Percentiles rank a stretch among this genome's conserved stretches.
phyloP scores from a whole-genome alignment of 257 asterid species.

The Petunia secreta region DNA sequence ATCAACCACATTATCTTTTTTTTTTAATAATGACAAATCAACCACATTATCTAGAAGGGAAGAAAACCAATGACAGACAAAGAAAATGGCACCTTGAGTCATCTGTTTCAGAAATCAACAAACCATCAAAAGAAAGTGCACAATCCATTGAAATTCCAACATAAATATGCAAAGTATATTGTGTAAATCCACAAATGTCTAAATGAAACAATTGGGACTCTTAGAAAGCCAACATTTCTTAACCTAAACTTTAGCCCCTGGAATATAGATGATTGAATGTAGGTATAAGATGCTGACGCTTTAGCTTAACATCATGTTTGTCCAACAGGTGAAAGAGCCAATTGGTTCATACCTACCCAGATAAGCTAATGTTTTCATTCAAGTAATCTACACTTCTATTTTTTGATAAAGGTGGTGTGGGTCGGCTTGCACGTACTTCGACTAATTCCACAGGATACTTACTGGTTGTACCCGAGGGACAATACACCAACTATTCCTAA shows the following conservation, averaged over 20 bases:
- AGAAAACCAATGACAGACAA: neutral
- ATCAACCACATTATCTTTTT: neutral
- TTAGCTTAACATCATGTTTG: neutral
- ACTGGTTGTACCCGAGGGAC: too few species aligned
- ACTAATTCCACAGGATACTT: too few species aligned
- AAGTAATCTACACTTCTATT: neutral
- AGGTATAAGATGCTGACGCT: neutral
- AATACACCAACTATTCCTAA: too few species aligned
- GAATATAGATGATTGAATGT: neutral
- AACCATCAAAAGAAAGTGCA: neutral
- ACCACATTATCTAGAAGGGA: too few species aligned
- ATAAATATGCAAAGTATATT: neutral
- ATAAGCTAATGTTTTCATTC: neutral
- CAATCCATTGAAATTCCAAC: neutral
- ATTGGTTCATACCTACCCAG: slow-evolving; percentile 11
- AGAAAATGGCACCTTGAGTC: slow-evolving; percentile 11
- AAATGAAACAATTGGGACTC: neutral
- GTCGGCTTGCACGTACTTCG: too few species aligned
- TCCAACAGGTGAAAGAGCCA: neutral
- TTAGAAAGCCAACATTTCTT: neutral
- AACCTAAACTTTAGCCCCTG: neutral
- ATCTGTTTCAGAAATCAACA: neutral
- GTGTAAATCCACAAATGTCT: neutral
- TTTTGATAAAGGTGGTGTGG: too few species aligned
- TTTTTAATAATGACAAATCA: too few species aligned